Evolutionary conservation across 2,329 filamentous ascomycete genomes (phyloP), one percentile per base, ranked within the genome.

Genomic region (Monosporascus ibericus): DNA sequence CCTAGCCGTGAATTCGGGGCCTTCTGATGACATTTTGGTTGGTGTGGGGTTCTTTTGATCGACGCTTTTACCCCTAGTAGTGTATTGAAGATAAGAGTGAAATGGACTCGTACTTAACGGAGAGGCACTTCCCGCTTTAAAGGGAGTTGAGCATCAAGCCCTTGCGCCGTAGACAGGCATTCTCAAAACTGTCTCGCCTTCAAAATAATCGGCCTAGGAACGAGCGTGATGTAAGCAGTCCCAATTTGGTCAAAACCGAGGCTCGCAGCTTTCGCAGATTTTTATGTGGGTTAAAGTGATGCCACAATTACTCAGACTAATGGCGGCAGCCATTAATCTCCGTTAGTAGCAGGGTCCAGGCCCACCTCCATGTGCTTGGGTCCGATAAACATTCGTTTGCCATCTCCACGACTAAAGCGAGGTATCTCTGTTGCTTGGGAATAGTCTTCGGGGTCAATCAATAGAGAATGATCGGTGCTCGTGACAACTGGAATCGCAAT

Each of bases 1-100:
- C 52, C 70, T 71, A 30, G 65, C 57, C 47, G 67, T 66, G 56
- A 63, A 70, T 52, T 67, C 63, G 25, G 49, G 51, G 25, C 52
- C 56, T 52, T 62, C 56, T 50, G 57, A 52, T 27, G 50, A 48
- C 57, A 60, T 61, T 9, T 48, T 52, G 34, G 14, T 44, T 46
- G 34, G 39, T 24, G 34, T 25, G 17, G 3, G 42, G 40, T 53
- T 27, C 8, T 11, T 34, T 9, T n/a, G 36, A 8, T 17, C 39
- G 24, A 20, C 5, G 8, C 22, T 42, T 20, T 42, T 5, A 8
- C 6, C 8, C 18, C 18, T 9, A 14, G 14, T 20, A 42, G 5
- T 11, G n/a, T 42, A 24, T 15, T 20, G 8, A 14, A 5, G 39
- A 24, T 24, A 24, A 20, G 6, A 42, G 14, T 14, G 18, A 18